Conservation (phyloP, 495 filamentous ascomycete genomes). For the Pseudomonodictys pantanalensis region DNA sequence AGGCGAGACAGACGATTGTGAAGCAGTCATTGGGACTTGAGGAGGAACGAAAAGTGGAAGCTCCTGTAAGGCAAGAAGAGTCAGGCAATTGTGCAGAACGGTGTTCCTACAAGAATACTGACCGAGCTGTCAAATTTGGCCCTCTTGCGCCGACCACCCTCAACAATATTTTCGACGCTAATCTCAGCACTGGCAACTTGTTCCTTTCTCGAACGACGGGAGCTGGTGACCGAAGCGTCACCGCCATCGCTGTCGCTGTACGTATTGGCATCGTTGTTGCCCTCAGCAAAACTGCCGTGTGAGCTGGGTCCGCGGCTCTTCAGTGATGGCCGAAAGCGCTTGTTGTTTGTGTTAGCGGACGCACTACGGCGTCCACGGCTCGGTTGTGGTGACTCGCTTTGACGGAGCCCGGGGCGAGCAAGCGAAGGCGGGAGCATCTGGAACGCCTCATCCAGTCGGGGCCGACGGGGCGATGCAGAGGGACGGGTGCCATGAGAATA, state of each 20-base stretch:
- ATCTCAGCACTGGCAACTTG: conserved; percentile 92
- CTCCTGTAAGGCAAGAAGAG: conserved; percentile 58
- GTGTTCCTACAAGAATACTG: too few relatives aligned
- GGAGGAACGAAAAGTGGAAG: conserved; percentile 91
- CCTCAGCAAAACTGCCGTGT: conserved; percentile 60
- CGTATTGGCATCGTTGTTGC: conserved; percentile 63
- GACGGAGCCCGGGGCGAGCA: conserved; percentile 66
- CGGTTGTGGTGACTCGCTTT: conserved; percentile 77
- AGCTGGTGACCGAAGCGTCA: conserved; percentile 64
- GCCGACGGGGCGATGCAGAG: conserved; percentile 40
- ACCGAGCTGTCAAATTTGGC: conserved; percentile 98
- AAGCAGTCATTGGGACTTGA: conserved; percentile 83
- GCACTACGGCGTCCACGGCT: conserved; percentile 73
- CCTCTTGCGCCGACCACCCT: conserved; percentile 90
- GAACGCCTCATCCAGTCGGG: conserved; percentile 40
- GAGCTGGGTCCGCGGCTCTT: conserved; percentile 68
- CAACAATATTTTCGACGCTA: conserved; percentile 94
- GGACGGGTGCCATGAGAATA: conserved; percentile 17
- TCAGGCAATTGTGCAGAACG: conserved; percentile 2
- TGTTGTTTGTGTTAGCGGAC: conserved; percentile 60
- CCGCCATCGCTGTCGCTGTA: conserved; percentile 82
- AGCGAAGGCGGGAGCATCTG: conserved; percentile 49
- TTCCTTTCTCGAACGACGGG: conserved; percentile 71
- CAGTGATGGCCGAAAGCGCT: conserved; percentile 60
- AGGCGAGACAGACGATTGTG: conserved; percentile 88